phyloP scores from a whole-genome alignment of 2,329 filamentous ascomycete species.

The Teratosphaeria zuluensis region DNA sequence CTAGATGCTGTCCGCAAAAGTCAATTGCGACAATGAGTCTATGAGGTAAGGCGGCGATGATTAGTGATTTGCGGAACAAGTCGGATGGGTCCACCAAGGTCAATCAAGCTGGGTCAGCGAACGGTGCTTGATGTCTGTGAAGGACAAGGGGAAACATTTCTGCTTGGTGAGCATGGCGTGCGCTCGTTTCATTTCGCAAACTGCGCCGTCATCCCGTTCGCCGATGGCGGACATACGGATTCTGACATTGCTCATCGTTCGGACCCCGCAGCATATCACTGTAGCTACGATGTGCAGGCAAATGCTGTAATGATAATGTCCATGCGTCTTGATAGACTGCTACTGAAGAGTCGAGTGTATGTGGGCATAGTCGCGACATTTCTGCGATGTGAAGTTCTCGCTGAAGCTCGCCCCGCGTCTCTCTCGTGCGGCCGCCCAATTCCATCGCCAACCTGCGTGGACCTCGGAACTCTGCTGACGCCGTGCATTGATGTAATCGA shows the following conservation, averaged over 20 bases:
- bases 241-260: neutral
- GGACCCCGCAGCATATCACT: neutral
- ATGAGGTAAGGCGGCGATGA: neutral
- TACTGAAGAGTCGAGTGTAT: too few relatives aligned
- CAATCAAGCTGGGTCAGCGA: neutral
- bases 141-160: neutral
- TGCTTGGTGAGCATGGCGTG: neutral
- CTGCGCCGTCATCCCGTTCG: neutral
- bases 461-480: too few relatives aligned
- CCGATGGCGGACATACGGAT: neutral
- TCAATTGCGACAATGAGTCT: neutral
- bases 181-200: neutral
- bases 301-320: too few relatives aligned
- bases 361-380: too few relatives aligned
- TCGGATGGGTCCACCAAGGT: neutral
- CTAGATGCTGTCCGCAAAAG: neutral
- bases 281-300: too few relatives aligned
- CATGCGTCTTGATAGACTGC: too few relatives aligned
- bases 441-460: too few relatives aligned
- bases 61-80: neutral
- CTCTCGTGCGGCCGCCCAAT: too few relatives aligned
- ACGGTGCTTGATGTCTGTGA: neutral
- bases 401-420: too few relatives aligned
- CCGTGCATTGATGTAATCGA: too few relatives aligned
- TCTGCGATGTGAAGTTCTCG: too few relatives aligned